Percentiles rank a stretch among this genome's conserved stretches.
These are phyloP conservation scores for Fomitopsis schrenkii DNA, from an alignment of 1,284 basidiomycete genomes.

Conservation along the genomic window DNA sequence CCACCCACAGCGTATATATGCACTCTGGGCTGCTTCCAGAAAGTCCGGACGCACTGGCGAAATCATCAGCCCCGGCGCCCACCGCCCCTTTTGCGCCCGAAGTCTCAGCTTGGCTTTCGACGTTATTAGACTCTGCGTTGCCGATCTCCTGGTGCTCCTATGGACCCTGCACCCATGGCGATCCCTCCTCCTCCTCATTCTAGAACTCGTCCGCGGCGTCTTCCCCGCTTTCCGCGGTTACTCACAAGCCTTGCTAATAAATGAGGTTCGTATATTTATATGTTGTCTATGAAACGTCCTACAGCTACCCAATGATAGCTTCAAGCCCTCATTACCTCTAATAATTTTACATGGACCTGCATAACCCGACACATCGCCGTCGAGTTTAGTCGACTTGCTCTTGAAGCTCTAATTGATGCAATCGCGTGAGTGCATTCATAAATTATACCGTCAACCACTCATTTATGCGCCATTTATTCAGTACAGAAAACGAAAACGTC, in stretches of 20 bases:
- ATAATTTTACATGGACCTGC: conserved; percentile 60
- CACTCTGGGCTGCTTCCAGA: conserved; percentile 65
- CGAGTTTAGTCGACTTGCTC: conserved; percentile 58
- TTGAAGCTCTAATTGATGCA: conserved; percentile 64
- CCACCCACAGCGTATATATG: conserved; percentile 31
- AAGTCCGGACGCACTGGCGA: conserved; percentile 25
- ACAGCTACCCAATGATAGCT: conserved; percentile 39
- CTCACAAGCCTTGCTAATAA: conserved; percentile 78
- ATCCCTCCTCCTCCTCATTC: conserved; percentile 56
- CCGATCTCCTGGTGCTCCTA: conserved; percentile 53
- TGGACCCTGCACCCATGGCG: conserved; percentile 66
- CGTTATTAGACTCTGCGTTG: conserved; percentile 49
- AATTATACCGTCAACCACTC: conserved; percentile 38
- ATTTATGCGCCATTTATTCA: neutral
- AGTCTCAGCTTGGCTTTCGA: conserved; percentile 55
- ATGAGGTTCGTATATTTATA: conserved; percentile 51
- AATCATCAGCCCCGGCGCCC: conserved; percentile 61
- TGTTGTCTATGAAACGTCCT: neutral
- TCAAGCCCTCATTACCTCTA: conserved; percentile 60
- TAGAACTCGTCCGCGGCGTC: conserved; percentile 67
- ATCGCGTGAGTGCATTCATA: conserved; percentile 65
- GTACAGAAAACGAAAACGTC: conserved; percentile 52
- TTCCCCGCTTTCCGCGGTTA: conserved; percentile 78
- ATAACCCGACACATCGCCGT: conserved; percentile 50
- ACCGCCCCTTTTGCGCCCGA: conserved; percentile 48